Evolutionary conservation across 148 eudicot species (phyloP), one percentile per base, ranked within the genome.

Genomic region (Silene latifolia): DNA sequence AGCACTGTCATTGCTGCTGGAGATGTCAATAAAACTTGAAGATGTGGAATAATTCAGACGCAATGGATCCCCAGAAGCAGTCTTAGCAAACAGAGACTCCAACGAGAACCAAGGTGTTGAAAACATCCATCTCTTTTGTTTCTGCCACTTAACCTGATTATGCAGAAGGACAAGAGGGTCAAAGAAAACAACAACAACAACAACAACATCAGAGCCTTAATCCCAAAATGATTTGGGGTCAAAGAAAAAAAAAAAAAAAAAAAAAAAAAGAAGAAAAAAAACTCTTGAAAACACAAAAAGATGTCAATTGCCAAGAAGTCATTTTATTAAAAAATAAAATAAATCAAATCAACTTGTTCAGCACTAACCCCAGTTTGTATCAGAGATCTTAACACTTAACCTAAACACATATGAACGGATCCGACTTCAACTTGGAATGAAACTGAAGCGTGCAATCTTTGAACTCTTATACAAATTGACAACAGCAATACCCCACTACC

Each of bases 1-100:
- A 65, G 85, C 85, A 79, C 80, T 79, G 70, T 87, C 83, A 72
- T 72, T 78, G 76, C 85, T 32, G 84, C 87, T 67, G 74, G 93
- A 90, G 76, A 95, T 85, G 79, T 92, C 97, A 83, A 95, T 89
- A 88, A 90, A 88, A 80, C 82, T 89, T 72, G 97, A 92, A 61
- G 88, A 81, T 71, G 88, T 71, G 23, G 78, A 76, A 72, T 74
- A 88, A 77, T 81, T 86, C 84, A 95, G 71, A 65, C 86, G 86
- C 81, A 95, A 76, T 59, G 97, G 88, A 76, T 87, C 91, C 76
- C 94, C 97, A 27, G 88, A 79, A 78, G 81, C 88, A 88, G 78
- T 88, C 86, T 89, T 90, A 47, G 94, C 97, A 82, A 84, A 81
- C 79, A 95, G 78, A 35, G 99, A 95, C 67, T 80, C 80, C 78